Evolutionary conservation across 108 stramenopile species (phyloP).

Genomic region (Chaetoceros muelleri): DNA sequence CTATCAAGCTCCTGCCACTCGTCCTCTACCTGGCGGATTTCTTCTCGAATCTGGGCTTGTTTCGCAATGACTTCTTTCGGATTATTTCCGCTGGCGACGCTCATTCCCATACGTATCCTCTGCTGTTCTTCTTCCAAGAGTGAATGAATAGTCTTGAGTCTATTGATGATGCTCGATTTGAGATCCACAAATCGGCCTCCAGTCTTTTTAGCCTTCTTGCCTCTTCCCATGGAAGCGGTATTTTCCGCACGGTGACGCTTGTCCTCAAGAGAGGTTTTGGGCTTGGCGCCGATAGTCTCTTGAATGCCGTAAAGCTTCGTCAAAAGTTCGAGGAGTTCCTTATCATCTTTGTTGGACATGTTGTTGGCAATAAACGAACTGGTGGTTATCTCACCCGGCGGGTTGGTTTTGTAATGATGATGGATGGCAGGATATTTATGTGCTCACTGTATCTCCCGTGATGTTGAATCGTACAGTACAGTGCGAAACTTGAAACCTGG

Average conservation of each 20-base stretch:
- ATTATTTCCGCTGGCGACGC: conserved; percentile 28
- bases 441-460: no score
- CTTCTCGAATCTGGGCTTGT: conserved; percentile 71
- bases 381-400: no score
- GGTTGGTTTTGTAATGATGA: no score
- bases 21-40: conserved; percentile 57
- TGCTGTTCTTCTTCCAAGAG: conserved; percentile 46
- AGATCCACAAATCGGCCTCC: conserved; percentile 75
- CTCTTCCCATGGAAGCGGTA: conserved; percentile 51
- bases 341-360: conserved; percentile 33
- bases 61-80: conserved; percentile 73
- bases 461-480: no score
- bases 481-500: no score
- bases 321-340: conserved; percentile 67
- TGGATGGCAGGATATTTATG: no score
- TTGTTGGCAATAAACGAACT: not conserved
- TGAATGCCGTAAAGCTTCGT: conserved; percentile 80
- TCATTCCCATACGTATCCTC: conserved; percentile 31
- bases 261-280: conserved; percentile 57
- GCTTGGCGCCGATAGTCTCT: conserved; percentile 79
- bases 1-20: conserved; percentile 80
- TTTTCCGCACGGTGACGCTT: conserved; percentile 58
- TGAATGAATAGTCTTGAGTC: conserved; percentile 42
- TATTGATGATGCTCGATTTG: conserved; percentile 57
- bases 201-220: conserved; percentile 54